A percentile compares a stretch with the other conserved stretches of the same genome.
phyloP scores from a whole-genome alignment of 768 basidiomycete genomes.

The Leccinum arenicola region DNA sequence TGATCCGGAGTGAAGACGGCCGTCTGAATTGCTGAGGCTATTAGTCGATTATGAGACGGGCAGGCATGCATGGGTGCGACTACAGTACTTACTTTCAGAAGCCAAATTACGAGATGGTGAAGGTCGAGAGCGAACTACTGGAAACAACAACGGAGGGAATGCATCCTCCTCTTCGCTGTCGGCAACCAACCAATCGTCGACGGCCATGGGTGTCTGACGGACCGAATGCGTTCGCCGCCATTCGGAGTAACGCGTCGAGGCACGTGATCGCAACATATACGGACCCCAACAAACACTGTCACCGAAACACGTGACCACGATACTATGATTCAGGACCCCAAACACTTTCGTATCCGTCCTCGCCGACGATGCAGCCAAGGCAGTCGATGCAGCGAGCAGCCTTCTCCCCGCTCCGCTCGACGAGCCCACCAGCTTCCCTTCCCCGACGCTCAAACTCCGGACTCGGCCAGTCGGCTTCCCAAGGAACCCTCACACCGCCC shows the following conservation, averaged over 20 bases:
- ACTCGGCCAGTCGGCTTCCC: slow-evolving; percentile 22
- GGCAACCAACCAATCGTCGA: slow-evolving; percentile 44
- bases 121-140: neutral
- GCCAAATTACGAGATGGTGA: neutral
- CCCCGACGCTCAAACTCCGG: slow-evolving; percentile 16
- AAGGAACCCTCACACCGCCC: slow-evolving; percentile 26
- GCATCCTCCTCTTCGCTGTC: slow-evolving; percentile 45
- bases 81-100: slow-evolving; percentile 10
- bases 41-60: neutral
- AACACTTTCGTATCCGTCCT: neutral
- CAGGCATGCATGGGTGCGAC: neutral
- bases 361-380: slow-evolving; percentile 17
- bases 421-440: slow-evolving; percentile 31
- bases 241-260: neutral
- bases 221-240: neutral
- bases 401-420: slow-evolving; percentile 46
- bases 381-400: slow-evolving; percentile 34
- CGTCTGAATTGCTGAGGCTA: slow-evolving; percentile 22
- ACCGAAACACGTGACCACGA: neutral
- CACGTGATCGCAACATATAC: slow-evolving; percentile 28
- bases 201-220: slow-evolving; percentile 11
- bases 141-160: neutral
- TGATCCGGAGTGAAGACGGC: slow-evolving; percentile 13
- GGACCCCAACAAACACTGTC: neutral
- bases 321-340: no score